Evolutionary conservation across 495 filamentous ascomycete genomes (phyloP).

Genomic region (Xylaria telfairii): DNA sequence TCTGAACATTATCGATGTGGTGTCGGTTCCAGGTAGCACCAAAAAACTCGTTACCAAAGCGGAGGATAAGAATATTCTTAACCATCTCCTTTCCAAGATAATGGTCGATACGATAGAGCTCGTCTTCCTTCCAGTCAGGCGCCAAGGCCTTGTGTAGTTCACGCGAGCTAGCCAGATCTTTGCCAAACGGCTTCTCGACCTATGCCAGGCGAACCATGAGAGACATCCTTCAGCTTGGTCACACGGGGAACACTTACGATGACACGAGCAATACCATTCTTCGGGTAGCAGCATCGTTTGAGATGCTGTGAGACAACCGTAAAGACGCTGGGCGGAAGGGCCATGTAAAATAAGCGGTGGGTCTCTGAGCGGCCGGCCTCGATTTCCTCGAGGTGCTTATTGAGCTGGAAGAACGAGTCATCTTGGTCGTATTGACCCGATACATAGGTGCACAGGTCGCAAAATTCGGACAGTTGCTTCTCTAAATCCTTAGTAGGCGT

Average conservation of each 20-base stretch:
- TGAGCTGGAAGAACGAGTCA: slow-evolving; percentile 88
- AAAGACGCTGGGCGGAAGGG: slow-evolving; percentile 96
- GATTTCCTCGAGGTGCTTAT: slow-evolving; percentile 86
- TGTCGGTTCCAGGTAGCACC: slow-evolving; percentile 99
- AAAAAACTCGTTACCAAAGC: slow-evolving; percentile 99
- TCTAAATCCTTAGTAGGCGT: slow-evolving; percentile 97
- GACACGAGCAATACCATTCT: slow-evolving; percentile 85
- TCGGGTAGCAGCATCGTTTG: slow-evolving; percentile 95
- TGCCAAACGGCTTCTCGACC: slow-evolving; percentile 99
- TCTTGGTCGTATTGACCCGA: slow-evolving; percentile 98
- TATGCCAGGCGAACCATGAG: slow-evolving; percentile 43
- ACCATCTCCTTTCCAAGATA: slow-evolving; percentile 99
- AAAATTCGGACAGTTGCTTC: slow-evolving; percentile 90
- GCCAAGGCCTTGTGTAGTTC: slow-evolving; percentile 94
- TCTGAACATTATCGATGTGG: slow-evolving; percentile 99
- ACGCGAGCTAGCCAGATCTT: slow-evolving; percentile 91
- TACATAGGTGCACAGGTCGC: slow-evolving; percentile 85
- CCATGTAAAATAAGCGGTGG: slow-evolving; percentile 99
- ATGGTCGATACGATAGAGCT: slow-evolving; percentile 99
- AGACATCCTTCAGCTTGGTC: not conserved
- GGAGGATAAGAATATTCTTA: slow-evolving; percentile 98
- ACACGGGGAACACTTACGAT: slow-evolving; percentile 66
- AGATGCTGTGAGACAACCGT: slow-evolving; percentile 95
- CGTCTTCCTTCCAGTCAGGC: slow-evolving; percentile 98
- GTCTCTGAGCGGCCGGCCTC: slow-evolving; percentile 83